Evolutionary conservation across 2,329 filamentous ascomycete genomes (phyloP).

Genomic region (Penicillium sp.): DNA sequence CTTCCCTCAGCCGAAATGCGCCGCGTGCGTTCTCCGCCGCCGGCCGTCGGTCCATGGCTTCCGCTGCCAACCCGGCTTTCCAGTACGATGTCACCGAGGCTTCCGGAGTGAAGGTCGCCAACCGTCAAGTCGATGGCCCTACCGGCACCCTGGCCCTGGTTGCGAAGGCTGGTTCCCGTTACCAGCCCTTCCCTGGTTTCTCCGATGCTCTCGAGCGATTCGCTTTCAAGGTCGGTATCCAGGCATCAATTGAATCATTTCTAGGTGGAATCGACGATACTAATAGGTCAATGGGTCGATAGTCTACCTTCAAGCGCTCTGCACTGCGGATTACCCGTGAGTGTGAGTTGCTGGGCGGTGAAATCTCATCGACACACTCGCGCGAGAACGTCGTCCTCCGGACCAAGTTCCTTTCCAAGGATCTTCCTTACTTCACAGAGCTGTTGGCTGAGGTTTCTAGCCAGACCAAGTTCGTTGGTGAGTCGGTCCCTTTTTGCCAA

Average conservation of each 20-base stretch:
- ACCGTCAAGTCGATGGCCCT: slow-evolving; percentile 80
- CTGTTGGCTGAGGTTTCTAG: slow-evolving; percentile 87
- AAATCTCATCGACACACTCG: slow-evolving; percentile 82
- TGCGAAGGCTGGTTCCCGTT: slow-evolving; percentile 90
- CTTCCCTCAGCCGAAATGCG: slow-evolving; percentile 61
- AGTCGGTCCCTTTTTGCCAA: slow-evolving; percentile 22
- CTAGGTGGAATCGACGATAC: neutral
- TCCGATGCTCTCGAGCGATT: slow-evolving; percentile 89
- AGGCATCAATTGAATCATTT: slow-evolving; percentile 23
- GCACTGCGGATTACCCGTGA: slow-evolving; percentile 91
- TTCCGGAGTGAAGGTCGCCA: slow-evolving; percentile 86
- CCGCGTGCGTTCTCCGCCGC: slow-evolving; percentile 57
- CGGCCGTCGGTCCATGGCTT: slow-evolving; percentile 61
- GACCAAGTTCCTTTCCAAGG: slow-evolving; percentile 90
- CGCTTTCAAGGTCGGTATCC: slow-evolving; percentile 79
- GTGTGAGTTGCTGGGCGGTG: slow-evolving; percentile 87
- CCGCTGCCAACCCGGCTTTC: slow-evolving; percentile 67
- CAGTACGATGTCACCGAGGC: slow-evolving; percentile 84
- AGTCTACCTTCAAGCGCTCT: slow-evolving; percentile 78
- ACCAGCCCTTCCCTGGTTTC: slow-evolving; percentile 83
- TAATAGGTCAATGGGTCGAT: slow-evolving; percentile 45
- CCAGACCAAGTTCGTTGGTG: slow-evolving; percentile 77
- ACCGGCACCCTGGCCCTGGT: slow-evolving; percentile 89
- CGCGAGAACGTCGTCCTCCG: slow-evolving; percentile 89
- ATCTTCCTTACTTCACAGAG: slow-evolving; percentile 97